Percentiles rank a stretch among this genome's conserved stretches.
phyloP scores from a whole-genome alignment of 2,329 filamentous ascomycete species.

The Didymella pomorum region DNA sequence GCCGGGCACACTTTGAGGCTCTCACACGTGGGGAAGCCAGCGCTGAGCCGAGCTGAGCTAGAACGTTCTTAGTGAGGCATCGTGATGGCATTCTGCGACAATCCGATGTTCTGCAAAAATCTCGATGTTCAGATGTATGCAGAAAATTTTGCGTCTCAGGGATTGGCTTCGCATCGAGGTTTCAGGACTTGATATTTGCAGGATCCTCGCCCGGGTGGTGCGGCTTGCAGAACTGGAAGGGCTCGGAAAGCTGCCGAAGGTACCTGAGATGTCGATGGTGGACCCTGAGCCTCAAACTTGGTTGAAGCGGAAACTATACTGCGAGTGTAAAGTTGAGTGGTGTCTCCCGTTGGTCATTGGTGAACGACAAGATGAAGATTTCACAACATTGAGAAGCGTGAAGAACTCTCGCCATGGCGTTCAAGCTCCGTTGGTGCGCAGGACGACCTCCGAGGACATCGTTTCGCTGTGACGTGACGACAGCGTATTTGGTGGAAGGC shows the following conservation, averaged over 20 bases:
- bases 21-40: conserved; percentile 19
- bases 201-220: not conserved
- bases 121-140: conserved; percentile 11
- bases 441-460: not conserved
- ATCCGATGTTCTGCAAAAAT: conserved; percentile 21
- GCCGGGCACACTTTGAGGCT: conserved; percentile 7
- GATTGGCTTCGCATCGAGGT: not conserved
- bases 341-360: not conserved
- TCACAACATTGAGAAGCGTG: not conserved
- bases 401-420: not conserved
- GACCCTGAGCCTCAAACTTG: conserved; percentile 9
- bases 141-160: conserved; percentile 11
- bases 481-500: not conserved
- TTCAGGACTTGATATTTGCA: not conserved
- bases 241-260: conserved; percentile 16
- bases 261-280: conserved; percentile 6
- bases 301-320: not conserved
- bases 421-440: not conserved
- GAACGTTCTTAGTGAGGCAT: conserved; percentile 9
- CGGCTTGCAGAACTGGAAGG: conserved; percentile 2
- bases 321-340: not conserved
- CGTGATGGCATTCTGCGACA: conserved; percentile 23
- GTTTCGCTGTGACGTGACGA: not conserved
- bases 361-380: not conserved
- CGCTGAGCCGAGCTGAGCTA: conserved; percentile 11